phyloP scores from a whole-genome alignment of 805 yeast genomes.

The Blastobotrys attinorum region DNA sequence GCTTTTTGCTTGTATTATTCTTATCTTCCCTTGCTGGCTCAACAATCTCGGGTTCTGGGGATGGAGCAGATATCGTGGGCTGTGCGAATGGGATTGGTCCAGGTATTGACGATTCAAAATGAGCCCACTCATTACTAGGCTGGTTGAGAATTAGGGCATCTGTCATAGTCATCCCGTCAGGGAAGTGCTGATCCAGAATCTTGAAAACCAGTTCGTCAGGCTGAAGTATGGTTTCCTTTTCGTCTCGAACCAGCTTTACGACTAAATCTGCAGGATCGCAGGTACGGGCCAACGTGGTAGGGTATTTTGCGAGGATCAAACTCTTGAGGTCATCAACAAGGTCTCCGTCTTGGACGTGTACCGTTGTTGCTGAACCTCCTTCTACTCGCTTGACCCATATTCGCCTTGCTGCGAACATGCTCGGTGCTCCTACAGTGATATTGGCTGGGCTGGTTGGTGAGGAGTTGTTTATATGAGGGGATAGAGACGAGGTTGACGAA shows the following conservation, averaged over 20 bases:
- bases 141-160: constrained; percentile 18
- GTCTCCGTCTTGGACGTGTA: constrained; percentile 52
- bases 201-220: constrained; percentile 18
- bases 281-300: constrained; percentile 52
- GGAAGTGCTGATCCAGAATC: constrained; percentile 15
- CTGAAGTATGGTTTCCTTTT: constrained; percentile 7
- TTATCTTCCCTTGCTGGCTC: too few species aligned
- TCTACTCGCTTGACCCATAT: constrained; percentile 32
- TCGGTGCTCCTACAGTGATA: not conserved
- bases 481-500: not conserved
- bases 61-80: constrained; percentile 1
- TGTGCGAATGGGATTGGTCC: not conserved
- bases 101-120: not conserved
- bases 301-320: constrained; percentile 53
- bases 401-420: constrained; percentile 16
- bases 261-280: constrained; percentile 62
- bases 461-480: not conserved
- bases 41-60: constrained; percentile 1
- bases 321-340: constrained; percentile 77
- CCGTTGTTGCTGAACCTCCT: constrained; percentile 52
- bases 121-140: too few species aligned
- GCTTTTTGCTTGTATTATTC: too few species aligned
- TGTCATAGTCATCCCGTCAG: constrained; percentile 17
- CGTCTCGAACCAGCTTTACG: constrained; percentile 12
- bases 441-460: constrained; percentile 1